Base-by-base conservation (phyloP, 2,329 filamentous ascomycete genomes). In the Colletotrichum lentis region DNA sequence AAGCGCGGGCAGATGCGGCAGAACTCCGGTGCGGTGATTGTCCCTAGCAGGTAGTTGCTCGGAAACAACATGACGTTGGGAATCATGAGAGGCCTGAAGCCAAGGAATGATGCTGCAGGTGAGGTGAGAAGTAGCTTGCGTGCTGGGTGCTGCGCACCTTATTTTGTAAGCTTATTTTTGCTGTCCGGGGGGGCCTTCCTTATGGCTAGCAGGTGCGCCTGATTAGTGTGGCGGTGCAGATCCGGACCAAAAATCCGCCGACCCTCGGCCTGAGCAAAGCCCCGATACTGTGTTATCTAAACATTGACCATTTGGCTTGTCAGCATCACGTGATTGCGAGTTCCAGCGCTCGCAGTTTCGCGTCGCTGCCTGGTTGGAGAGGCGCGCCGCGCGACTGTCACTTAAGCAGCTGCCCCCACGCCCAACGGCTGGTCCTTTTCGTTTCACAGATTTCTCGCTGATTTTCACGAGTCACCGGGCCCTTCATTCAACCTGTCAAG, bases 311-410 rank as follows among this genome's bases (percentile, higher is more conserved):
- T 3, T 0, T 11, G 10, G 1, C 12, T 52, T 2, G 27, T 12
- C n/a, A 16, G 8, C n/a, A n/a, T 24, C 62, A 64, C 62, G 47
- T 64, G 62, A 60, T 6, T 52, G 46, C 62, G 55, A 43, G 60
- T 46, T 52, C 18, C 22, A 44, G n/a, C 56, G n/a, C 10, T 27
- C 31, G 20, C 11, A 43, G 12, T n/a, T 37, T 64, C 62, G 62
- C 62, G 62, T 64, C 62, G 55, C 54, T 64, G 46, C 53, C 54
- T 53, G 27, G 47, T 18, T 64, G n/a, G 22, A 41, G 20, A 24
- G 22, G 46, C 62, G 62, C 62, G 62, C 62, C 55, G 55, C 62
- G 62, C 55, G 62, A 60, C 55, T 8, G n/a, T 50, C 50, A 62
- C 50, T 62, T 62, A 46, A 62, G 22, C n/a, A 2, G 12, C 41